Conservation (phyloP, 2,329 filamentous ascomycete genomes). For the Periconia digitata region DNA sequence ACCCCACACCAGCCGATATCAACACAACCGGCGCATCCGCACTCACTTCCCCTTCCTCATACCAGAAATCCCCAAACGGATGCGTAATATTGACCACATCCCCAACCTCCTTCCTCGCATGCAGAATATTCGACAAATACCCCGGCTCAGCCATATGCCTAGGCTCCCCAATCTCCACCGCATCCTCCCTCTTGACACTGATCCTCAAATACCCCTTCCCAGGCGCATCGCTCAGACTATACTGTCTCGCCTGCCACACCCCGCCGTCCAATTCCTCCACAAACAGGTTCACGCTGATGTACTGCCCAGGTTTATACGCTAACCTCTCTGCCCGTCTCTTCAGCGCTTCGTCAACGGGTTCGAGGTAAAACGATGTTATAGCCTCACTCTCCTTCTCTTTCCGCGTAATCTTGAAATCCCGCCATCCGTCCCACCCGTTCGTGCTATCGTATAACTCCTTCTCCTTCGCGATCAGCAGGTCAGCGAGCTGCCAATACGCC, state of each 20-base stretch:
- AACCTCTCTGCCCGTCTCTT: constrained; percentile 52
- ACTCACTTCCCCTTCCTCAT: constrained; percentile 51
- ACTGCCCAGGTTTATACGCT: constrained; percentile 69
- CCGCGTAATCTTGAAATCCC: constrained; percentile 64
- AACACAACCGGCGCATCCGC: constrained; percentile 61
- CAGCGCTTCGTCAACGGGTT: constrained; percentile 61
- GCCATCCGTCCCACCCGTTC: constrained; percentile 67
- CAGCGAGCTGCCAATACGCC: constrained; percentile 73
- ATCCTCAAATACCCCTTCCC: constrained; percentile 66
- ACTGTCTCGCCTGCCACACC: constrained; percentile 69
- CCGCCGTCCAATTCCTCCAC: constrained; percentile 53
- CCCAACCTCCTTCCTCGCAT: constrained; percentile 63
- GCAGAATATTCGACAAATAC: constrained; percentile 69
- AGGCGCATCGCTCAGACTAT: constrained; percentile 70
- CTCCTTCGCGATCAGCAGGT: constrained; percentile 71
- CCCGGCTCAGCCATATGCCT: constrained; percentile 58
- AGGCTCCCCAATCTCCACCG: constrained; percentile 51
- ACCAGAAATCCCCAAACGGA: constrained; percentile 64
- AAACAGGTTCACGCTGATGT: constrained; percentile 64
- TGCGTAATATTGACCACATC: constrained; percentile 67
- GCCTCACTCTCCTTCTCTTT: constrained; percentile 69
- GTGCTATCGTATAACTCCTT: constrained; percentile 63
- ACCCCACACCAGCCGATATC: constrained; percentile 68
- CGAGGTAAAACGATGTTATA: constrained; percentile 71
- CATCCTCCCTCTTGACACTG: constrained; percentile 68